These are phyloP conservation scores for Zygoascus tannicola DNA, from an alignment of 805 yeast species.

Conservation along the genomic window DNA sequence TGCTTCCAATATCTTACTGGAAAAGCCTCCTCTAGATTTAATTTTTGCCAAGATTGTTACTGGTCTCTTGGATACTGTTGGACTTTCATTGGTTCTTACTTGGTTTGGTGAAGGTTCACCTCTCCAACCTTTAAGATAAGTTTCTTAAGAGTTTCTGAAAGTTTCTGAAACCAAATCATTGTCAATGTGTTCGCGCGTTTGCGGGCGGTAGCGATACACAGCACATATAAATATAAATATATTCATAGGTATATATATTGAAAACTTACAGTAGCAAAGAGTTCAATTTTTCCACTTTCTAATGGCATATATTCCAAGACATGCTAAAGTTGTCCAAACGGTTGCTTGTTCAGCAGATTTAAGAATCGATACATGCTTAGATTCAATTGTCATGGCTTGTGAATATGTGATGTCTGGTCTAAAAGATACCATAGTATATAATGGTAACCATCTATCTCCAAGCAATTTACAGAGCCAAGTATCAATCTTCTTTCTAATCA, in stretches of 20 bases:
- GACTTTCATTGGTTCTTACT: conserved; percentile 31
- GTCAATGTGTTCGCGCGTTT: too few relatives aligned
- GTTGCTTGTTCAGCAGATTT: conserved; percentile 4
- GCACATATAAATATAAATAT: too few relatives aligned
- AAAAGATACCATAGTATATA: conserved; percentile 89
- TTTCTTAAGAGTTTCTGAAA: too few relatives aligned
- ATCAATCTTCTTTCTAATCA: conserved; percentile 62
- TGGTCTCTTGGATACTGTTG: conserved; percentile 34
- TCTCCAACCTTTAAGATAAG: neutral
- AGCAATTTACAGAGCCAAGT: conserved; percentile 47
- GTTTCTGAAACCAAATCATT: too few relatives aligned
- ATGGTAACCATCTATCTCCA: conserved; percentile 67
- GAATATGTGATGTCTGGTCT: conserved; percentile 74
- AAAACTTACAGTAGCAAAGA: too few relatives aligned
- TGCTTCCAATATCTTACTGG: conserved; percentile 26
- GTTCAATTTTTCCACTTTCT: neutral
- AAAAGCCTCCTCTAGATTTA: conserved; percentile 29
- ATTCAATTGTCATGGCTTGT: conserved; percentile 47
- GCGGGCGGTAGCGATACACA: too few relatives aligned
- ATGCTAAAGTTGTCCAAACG: neutral
- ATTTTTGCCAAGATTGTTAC: conserved; percentile 26
- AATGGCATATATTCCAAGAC: neutral
- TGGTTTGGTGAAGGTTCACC: conserved; percentile 28
- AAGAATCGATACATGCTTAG: conserved; percentile 47
- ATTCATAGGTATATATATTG: too few relatives aligned